Evolutionary conservation across 306 rosid species (phyloP).

Genomic region (Rosa chinensis): DNA sequence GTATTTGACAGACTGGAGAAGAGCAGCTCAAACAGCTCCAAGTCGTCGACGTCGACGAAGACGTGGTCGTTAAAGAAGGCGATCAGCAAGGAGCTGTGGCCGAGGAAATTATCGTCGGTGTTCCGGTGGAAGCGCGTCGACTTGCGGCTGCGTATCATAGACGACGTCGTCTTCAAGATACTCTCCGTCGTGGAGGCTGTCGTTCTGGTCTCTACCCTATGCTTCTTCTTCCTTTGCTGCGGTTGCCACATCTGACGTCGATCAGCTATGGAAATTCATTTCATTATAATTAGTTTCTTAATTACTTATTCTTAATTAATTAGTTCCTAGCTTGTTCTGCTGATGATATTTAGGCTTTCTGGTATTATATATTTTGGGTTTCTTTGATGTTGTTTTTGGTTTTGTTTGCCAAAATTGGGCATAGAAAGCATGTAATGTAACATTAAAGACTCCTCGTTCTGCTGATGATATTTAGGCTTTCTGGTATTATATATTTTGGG

Average conservation of each 20-base stretch:
- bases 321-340: background rate
- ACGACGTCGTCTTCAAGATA: slow-evolving; percentile 59
- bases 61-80: slow-evolving; percentile 60
- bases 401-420: slow-evolving; percentile 4
- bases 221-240: slow-evolving; percentile 81
- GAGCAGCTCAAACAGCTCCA: background rate
- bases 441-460: background rate
- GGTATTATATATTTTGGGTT: background rate
- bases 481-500: background rate
- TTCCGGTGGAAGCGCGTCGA: slow-evolving; percentile 54
- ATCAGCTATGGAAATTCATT: background rate
- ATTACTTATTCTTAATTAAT: background rate
- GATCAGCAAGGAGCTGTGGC: slow-evolving; percentile 54
- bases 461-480: background rate
- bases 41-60: background rate
- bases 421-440: background rate
- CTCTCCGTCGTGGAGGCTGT: slow-evolving; percentile 57
- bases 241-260: slow-evolving; percentile 60
- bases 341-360: background rate
- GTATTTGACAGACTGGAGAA: background rate
- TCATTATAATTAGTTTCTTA: background rate
- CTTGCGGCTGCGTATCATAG: slow-evolving; percentile 48
- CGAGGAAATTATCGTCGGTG: slow-evolving; percentile 46
- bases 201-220: slow-evolving; percentile 63
- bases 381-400: background rate